phyloP scores from a whole-genome alignment of 2,329 filamentous ascomycete genomes.

The Aspergillus quadrilineatus region DNA sequence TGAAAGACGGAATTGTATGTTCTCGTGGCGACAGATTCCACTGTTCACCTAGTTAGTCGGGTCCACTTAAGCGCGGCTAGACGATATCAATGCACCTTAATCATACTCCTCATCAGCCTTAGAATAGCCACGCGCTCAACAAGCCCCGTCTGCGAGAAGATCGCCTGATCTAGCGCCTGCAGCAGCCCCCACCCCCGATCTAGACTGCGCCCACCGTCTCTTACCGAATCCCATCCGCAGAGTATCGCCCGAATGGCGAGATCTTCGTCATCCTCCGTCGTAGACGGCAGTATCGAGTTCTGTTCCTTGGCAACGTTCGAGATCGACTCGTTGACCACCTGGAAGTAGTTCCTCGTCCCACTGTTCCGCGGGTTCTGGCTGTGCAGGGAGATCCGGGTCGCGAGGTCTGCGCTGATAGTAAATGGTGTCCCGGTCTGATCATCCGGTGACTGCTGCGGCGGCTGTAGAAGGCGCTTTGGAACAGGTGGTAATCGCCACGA shows the following conservation, averaged over 20 bases:
- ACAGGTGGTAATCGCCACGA: too few species aligned
- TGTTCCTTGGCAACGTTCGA: slow-evolving; percentile 2
- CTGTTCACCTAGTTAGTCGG: neutral
- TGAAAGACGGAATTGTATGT: slow-evolving; percentile 8
- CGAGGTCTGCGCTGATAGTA: slow-evolving; percentile 8
- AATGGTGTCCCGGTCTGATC: too few species aligned
- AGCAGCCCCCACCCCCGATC: slow-evolving; percentile 9
- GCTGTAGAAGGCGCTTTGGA: too few species aligned
- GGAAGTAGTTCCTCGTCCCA: slow-evolving; percentile 12
- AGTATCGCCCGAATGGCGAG: slow-evolving; percentile 14
- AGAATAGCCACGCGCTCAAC: slow-evolving; percentile 15
- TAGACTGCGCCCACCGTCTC: neutral
- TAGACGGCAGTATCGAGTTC: slow-evolving; percentile 9
- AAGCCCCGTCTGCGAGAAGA: slow-evolving; percentile 10
- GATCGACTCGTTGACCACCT: slow-evolving; percentile 11
- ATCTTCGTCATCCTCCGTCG: slow-evolving; percentile 13
- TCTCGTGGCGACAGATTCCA: slow-evolving; percentile 9
- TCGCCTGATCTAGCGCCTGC: slow-evolving; percentile 8
- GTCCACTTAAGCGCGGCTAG: too few species aligned
- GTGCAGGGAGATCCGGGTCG: slow-evolving; percentile 7
- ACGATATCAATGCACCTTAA: slow-evolving; percentile 2
- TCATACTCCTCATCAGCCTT: slow-evolving; percentile 12
- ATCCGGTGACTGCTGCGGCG: too few species aligned
- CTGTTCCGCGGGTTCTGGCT: slow-evolving; percentile 11
- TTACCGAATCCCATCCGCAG: slow-evolving; percentile 10